These are phyloP conservation scores for Grigorovia jiainica DNA, from an alignment of 805 yeast genomes.

Conservation along the genomic window DNA sequence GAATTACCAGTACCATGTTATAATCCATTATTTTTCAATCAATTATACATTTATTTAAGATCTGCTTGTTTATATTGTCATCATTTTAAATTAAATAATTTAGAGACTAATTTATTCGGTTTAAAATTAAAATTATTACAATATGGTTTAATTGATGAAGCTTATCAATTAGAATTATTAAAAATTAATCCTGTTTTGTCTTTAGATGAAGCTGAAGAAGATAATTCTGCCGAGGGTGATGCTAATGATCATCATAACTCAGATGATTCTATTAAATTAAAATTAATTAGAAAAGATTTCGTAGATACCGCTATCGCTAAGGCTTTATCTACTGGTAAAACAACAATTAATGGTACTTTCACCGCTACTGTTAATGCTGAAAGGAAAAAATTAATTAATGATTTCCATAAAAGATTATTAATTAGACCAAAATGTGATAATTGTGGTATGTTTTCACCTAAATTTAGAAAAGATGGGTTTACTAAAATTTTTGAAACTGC, in stretches of 20 bases:
- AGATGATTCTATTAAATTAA: slow-evolving; percentile 33
- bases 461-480: slow-evolving; percentile 89
- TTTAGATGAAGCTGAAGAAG: slow-evolving; percentile 32
- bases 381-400: slow-evolving; percentile 64
- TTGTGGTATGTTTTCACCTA: slow-evolving; percentile 92
- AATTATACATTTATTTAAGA: slow-evolving; percentile 75
- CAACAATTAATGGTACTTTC: slow-evolving; percentile 54
- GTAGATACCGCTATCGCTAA: slow-evolving; percentile 62
- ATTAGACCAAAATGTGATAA: slow-evolving; percentile 86
- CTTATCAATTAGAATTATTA: slow-evolving; percentile 62
- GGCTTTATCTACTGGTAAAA: slow-evolving; percentile 69
- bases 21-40: slow-evolving; percentile 90
- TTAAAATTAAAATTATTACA: slow-evolving; percentile 78
- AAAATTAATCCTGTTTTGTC: slow-evolving; percentile 20
- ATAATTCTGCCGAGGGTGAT: slow-evolving; percentile 10
- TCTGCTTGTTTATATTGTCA: slow-evolving; percentile 86
- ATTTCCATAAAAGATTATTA: slow-evolving; percentile 63
- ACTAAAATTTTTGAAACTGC: slow-evolving; percentile 87
- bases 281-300: slow-evolving; percentile 52
- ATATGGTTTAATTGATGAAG: slow-evolving; percentile 78
- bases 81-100: slow-evolving; percentile 58
- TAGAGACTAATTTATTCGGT: slow-evolving; percentile 65
- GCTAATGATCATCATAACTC: slow-evolving; percentile 15
- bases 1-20: slow-evolving; percentile 93
- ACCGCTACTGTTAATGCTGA: slow-evolving; percentile 85